phyloP scores from a whole-genome alignment of 2,329 filamentous ascomycete species.

The Chalaropsis ovoidea region DNA sequence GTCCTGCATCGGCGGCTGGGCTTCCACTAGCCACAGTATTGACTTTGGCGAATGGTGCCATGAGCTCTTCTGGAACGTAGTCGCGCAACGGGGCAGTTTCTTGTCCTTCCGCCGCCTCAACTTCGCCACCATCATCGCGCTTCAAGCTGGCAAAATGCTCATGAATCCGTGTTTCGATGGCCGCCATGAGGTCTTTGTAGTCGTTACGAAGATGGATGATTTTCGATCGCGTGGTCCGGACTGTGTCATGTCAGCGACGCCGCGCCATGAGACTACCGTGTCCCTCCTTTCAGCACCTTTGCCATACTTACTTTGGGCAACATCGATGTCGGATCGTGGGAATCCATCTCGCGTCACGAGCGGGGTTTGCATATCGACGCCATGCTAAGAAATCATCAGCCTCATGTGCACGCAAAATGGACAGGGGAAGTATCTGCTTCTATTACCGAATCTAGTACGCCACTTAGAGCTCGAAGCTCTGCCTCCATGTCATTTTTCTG shows the following conservation, averaged over 20 bases:
- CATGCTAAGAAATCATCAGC: slow-evolving; percentile 50
- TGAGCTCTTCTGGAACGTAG: slow-evolving; percentile 15
- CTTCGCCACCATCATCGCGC: background rate
- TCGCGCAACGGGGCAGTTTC: slow-evolving; percentile 18
- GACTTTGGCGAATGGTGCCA: slow-evolving; percentile 74
- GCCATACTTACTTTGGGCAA: slow-evolving; percentile 68
- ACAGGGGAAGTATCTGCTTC: slow-evolving; percentile 15
- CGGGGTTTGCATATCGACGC: slow-evolving; percentile 81
- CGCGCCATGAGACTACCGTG: background rate
- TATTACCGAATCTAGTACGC: slow-evolving; percentile 74
- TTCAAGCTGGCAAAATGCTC: slow-evolving; percentile 60
- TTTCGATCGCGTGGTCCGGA: slow-evolving; percentile 82
- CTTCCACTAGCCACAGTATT: slow-evolving; percentile 70
- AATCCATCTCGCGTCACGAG: slow-evolving; percentile 85
- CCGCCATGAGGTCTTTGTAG: slow-evolving; percentile 77
- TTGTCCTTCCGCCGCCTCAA: background rate
- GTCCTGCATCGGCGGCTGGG: slow-evolving; percentile 71
- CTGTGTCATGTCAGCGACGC: slow-evolving; percentile 32
- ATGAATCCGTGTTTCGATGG: slow-evolving; percentile 78
- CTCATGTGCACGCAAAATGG: background rate
- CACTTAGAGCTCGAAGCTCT: slow-evolving; percentile 73
- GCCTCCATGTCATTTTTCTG: slow-evolving; percentile 78
- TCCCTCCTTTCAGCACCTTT: background rate
- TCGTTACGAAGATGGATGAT: slow-evolving; percentile 89
- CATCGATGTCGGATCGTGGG: slow-evolving; percentile 84